A percentile compares a stretch with the other conserved stretches of the same genome.
phyloP scores from a whole-genome alignment of 1,284 basidiomycete species.

The Puccinia novopanici region DNA sequence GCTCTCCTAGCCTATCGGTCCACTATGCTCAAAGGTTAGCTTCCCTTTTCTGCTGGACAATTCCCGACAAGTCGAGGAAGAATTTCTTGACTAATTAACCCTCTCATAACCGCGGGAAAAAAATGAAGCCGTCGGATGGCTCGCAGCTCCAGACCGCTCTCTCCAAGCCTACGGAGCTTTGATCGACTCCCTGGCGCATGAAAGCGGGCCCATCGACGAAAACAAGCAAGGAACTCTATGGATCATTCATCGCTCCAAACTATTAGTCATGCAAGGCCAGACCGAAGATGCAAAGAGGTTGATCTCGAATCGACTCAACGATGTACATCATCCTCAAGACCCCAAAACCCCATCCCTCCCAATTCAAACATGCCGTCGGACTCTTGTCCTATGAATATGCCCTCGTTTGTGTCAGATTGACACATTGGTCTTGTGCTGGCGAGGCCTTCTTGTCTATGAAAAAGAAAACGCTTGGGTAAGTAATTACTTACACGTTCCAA shows the following conservation, averaged over 20 bases:
- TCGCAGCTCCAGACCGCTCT: slow-evolving; percentile 22
- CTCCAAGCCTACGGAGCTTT: slow-evolving; percentile 18
- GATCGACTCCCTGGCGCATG: slow-evolving; percentile 6
- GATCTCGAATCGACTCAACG: neutral
- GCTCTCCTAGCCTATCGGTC: slow-evolving; percentile 25
- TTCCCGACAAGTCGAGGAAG: neutral
- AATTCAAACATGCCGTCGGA: slow-evolving; percentile 23
- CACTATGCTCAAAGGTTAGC: slow-evolving; percentile 35
- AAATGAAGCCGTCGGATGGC: slow-evolving; percentile 31
- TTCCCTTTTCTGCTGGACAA: neutral
- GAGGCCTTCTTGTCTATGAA: slow-evolving; percentile 30
- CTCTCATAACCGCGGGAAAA: neutral
- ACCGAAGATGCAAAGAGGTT: slow-evolving; percentile 12
- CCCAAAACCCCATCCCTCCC: neutral
- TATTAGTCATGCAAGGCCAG: slow-evolving; percentile 23
- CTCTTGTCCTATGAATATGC: slow-evolving; percentile 31
- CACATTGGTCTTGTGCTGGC: slow-evolving; percentile 28
- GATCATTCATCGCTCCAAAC: slow-evolving; percentile 8
- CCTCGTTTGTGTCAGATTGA: slow-evolving; percentile 25
- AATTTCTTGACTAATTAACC: neutral
- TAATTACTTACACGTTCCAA: neutral
- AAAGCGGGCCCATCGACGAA: neutral
- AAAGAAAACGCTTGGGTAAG: slow-evolving; percentile 39
- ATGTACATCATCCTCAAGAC: neutral
- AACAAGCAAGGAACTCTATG: slow-evolving; percentile 16